Evolutionary conservation across 1,284 basidiomycete species (phyloP), one percentile per base, ranked within the genome.

Genomic region (Thecaphora thlaspeos): DNA sequence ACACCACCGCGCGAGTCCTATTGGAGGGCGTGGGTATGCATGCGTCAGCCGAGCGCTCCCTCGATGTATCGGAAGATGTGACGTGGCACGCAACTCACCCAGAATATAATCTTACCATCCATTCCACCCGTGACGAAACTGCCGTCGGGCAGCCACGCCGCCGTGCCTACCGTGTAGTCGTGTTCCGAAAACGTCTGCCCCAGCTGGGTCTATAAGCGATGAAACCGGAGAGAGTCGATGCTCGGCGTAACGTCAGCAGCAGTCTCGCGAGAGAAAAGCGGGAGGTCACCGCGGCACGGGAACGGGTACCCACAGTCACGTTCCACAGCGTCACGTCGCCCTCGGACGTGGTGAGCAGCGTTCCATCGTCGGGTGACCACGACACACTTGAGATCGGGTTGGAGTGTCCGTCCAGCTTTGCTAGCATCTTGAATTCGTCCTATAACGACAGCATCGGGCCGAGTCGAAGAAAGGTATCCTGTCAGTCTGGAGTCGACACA

Each of bases 121-220:
- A 95, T 83, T 38, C 88, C 89, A 41, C 88, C 88, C 4, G 91
- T 95, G 58, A 96, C 84, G 77, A 97, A 97, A 17, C 85, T 85
- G 28, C 88, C 88, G 76, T 95, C 88, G 10, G 91, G 88, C 42
- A 93, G 80, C 91, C 92, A 97, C 38, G 86, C 83, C 39, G 95
- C 83, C 0, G 90, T 86, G 21, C 89, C 89, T 42, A 98, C 89
- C 5, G 87, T 87, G 63, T 96, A 91, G 41, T 81, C 81, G 78
- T 97, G 93, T 39, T 91, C 81, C 1, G 83, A 83, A 41, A 84
- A 49, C 21, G 57, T 51, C 34, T 58, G 17, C 42, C 61, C 59
- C 11, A 21, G 48, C 8, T 48, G 44, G 2, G 23, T 28, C 4
- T 52, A 10, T 17, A n/a, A n/a, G n/a, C n/a, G n/a, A n/a, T n/a